Base-by-base conservation (phyloP, 768 basidiomycete species). In the Pisolithus orientalis region DNA sequence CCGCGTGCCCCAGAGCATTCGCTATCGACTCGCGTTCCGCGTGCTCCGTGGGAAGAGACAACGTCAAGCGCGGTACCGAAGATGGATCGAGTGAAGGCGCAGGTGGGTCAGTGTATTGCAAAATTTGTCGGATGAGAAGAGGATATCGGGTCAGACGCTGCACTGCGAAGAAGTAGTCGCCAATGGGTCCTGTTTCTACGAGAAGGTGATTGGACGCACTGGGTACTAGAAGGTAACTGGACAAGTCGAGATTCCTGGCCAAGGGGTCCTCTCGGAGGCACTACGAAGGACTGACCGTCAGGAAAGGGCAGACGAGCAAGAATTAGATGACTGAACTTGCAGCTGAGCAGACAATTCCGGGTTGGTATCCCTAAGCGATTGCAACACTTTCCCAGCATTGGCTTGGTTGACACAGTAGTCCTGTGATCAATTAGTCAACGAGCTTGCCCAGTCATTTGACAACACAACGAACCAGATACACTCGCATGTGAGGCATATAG, bases 61-160 rank as follows among this genome's bases (percentile, higher is more conserved):
- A n/a, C 38, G 48, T 46, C 14, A 47, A 25, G 16, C 31, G 37
- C 9, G 47, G 43, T 29, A 55, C 34, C 24, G 52, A 45, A 7
- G 53, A 46, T 24, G 53, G 32, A 1, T 54, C 40, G 25, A 16
- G 44, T 4, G 40, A 28, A 1, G 40, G n/a, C n/a, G 81, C 79
- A 1, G 73, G 69, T 29, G 48, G 55, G 27, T 86, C 83, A 2
- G 92, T 94, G 64, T 94, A 90, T 24, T 84, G 79, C 25, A 91
- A 65, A 56, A 96, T 90, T 69, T 91, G 89, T 50, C 84, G 83
- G 57, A 97, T 84, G 31, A 97, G 76, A 0, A 99, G 75, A 0
- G 95, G 95, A 64, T 97, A 99, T 52, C 92, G 78, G 0, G 95
- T 96, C 51, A 97, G 84, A 8, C 95, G 84, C 82, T 96, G 92